phyloP scores from a whole-genome alignment of 2,329 filamentous ascomycete species.

The Microcyclospora tardicrescens region DNA sequence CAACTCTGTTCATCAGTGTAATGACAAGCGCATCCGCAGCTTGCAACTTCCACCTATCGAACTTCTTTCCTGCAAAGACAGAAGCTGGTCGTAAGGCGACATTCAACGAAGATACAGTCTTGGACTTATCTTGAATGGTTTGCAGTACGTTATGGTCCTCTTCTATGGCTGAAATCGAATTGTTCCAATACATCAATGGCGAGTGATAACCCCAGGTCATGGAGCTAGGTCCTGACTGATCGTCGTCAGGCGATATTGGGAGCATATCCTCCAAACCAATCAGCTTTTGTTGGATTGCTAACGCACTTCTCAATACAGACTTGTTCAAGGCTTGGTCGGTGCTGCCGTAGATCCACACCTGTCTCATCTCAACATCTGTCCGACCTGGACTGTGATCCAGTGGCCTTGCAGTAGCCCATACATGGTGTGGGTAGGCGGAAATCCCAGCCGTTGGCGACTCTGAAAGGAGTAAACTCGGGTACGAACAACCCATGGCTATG shows the following conservation, averaged over 20 bases:
- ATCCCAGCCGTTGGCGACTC: conserved; percentile 58
- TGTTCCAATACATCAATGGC: conserved; percentile 70
- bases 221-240: conserved; percentile 11
- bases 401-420: conserved; percentile 48
- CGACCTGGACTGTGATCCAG: conserved; percentile 27
- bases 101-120: conserved; percentile 54
- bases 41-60: conserved; percentile 51
- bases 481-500: conserved; percentile 56
- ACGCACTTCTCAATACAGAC: conserved; percentile 50
- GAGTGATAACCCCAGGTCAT: conserved; percentile 66
- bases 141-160: conserved; percentile 49
- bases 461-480: conserved; percentile 62
- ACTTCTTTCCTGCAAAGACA: conserved; percentile 70
- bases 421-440: conserved; percentile 62
- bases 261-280: conserved; percentile 36
- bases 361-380: conserved; percentile 68
- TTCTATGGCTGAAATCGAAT: conserved; percentile 45
- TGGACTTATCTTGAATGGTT: conserved; percentile 56
- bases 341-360: conserved; percentile 67
- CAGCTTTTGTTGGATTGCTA: conserved; percentile 57
- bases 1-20: conserved; percentile 56
- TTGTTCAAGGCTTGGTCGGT: conserved; percentile 64
- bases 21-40: conserved; percentile 69
- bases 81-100: conserved; percentile 64
- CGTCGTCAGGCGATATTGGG: conserved; percentile 8